Base-by-base conservation (phyloP, 306 rosid species). In the Dryas alaskensis region DNA sequence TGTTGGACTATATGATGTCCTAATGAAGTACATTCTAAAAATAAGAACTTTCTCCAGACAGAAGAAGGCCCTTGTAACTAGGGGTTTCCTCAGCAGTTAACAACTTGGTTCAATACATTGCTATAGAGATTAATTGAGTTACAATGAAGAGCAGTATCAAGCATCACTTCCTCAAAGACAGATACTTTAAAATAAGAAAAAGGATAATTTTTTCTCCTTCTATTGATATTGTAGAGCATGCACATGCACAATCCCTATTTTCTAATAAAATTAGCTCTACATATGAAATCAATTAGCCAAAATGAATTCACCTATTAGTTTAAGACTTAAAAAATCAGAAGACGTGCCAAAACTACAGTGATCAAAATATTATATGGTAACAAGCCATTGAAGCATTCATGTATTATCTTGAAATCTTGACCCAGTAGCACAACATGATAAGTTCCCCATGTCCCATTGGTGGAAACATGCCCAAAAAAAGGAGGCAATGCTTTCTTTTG, bases 361-460 rank as follows among this genome's bases (percentile, higher is more conserved):
- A 51, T 8, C 11, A 16, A 65, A 19, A 64, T 62, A 40, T 17
- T 13, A 37, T 69, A 6, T 9, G 39, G 40, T 60, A 67, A 57
- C 66, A 4, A 64, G 77, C 9, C 48, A 25, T 69, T 63, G 65
- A 74, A 59, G 50, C 73, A 54, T 69, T 17, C 59, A 70, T 13
- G 40, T 39, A 53, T n/a, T 67, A 40, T 19, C 22, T 19, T 19
- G 22, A 19, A 19, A 19, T 19, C 22, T 19, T 19, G 22, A 19
- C 22, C 22, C 22, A 19, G 22, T 19, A 19, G 22, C 22, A 19
- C 22, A 19, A 19, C 22, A 19, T 19, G 22, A 19, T 19, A 19
- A 19, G 22, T 19, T 19, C 22, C 22, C 22, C 22, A 19, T 19
- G 22, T 19, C 22, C 22, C 22, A 19, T 19, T 19, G 22, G 22